A percentile compares a stretch with the other conserved stretches of the same genome.
phyloP scores from a whole-genome alignment of 129 eudicot genomes.

The Flaveria robusta region DNA sequence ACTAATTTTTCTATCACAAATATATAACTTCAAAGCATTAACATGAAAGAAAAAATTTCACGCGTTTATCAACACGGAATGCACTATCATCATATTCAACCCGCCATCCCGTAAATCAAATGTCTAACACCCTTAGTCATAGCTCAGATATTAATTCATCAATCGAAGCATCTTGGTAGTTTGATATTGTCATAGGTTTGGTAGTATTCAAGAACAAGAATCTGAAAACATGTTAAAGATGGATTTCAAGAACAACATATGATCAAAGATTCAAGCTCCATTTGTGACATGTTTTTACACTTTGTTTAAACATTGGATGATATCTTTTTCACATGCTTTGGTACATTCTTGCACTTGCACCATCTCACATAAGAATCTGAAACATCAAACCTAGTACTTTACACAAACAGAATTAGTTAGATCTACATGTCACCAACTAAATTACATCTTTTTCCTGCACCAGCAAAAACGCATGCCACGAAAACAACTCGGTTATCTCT shows the following conservation, averaged over 20 bases:
- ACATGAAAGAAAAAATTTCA: no score
- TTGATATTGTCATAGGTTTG: slow-evolving; percentile 29
- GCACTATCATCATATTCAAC: no score
- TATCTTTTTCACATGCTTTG: neutral
- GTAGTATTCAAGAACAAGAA: neutral
- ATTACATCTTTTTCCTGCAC: slow-evolving; percentile 21
- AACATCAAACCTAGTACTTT: slow-evolving; percentile 31
- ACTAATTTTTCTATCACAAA: no score
- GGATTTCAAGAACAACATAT: slow-evolving; percentile 6
- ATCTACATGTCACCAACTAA: slow-evolving; percentile 33
- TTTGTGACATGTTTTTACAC: slow-evolving; percentile 9
- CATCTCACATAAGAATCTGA: slow-evolving; percentile 16
- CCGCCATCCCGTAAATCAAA: no score
- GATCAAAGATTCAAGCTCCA: slow-evolving; percentile 12
- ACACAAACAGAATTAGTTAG: slow-evolving; percentile 37
- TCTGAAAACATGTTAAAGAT: neutral
- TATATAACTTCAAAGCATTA: no score
- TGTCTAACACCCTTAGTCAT: neutral
- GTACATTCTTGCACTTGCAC: slow-evolving; percentile 20
- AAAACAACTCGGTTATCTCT: slow-evolving; percentile 29
- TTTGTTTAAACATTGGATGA: slow-evolving; percentile 13
- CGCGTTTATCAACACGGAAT: no score
- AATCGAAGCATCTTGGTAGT: neutral
- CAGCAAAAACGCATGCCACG: slow-evolving; percentile 24
- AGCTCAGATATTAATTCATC: no score